A percentile compares a stretch with the other conserved stretches of the same genome.
These are phyloP conservation scores for Cronartium quercuum DNA, from an alignment of 1,284 basidiomycete genomes.

Conservation along the genomic window DNA sequence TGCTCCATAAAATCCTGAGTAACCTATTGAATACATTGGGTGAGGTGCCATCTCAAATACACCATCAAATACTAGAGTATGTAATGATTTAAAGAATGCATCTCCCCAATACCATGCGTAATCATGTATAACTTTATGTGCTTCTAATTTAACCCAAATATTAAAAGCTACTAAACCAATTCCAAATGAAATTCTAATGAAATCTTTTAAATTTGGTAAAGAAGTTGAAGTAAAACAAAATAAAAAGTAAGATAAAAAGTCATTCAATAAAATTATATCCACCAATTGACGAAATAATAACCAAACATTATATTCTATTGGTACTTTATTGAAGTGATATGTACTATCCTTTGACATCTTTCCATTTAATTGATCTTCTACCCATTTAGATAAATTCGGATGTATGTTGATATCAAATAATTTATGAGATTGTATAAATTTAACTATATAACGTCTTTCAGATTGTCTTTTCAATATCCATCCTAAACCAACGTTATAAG, in stretches of 20 bases:
- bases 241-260: conserved; percentile 90
- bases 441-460: conserved; percentile 56
- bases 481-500: conserved; percentile 88
- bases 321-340: conserved; percentile 40
- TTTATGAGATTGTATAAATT: conserved; percentile 44
- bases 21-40: conserved; percentile 84
- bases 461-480: conserved; percentile 83
- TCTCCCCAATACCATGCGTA: conserved; percentile 90
- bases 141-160: conserved; percentile 96
- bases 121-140: conserved; percentile 87
- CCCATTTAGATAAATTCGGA: conserved; percentile 54
- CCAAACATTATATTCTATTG: conserved; percentile 58
- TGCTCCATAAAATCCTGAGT: conserved; percentile 75
- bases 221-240: conserved; percentile 62
- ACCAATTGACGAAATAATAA: conserved; percentile 84
- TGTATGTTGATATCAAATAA: conserved; percentile 5
- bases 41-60: conserved; percentile 87
- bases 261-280: conserved; percentile 91
- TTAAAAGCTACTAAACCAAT: conserved; percentile 84
- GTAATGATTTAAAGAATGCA: conserved; percentile 71
- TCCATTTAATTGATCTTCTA: conserved; percentile 57
- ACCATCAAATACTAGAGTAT: conserved; percentile 83
- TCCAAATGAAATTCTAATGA: conserved; percentile 68
- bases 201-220: conserved; percentile 55
- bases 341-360: conserved; percentile 25